Conservation (phyloP, 805 yeast genomes). For the Cyberlindnera nakhonratchasimensis region DNA sequence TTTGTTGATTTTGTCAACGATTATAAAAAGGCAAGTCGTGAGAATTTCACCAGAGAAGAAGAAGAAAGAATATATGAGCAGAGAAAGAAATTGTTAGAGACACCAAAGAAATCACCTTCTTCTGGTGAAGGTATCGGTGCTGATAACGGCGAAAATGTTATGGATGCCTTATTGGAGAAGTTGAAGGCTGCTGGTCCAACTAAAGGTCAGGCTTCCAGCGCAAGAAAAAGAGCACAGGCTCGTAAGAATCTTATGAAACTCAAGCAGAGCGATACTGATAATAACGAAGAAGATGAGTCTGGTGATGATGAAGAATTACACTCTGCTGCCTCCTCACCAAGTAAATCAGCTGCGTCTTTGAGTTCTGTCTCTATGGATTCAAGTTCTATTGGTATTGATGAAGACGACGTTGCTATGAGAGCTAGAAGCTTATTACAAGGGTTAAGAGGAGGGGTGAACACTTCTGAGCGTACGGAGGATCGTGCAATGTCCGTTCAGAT, state of each 20-base stretch:
- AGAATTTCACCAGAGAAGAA: constrained; percentile 65
- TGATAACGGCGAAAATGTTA: constrained; percentile 47
- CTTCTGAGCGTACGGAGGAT: constrained; percentile 28
- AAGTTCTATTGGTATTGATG: constrained; percentile 21
- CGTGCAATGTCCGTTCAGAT: constrained; percentile 39
- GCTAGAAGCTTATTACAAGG: constrained; percentile 65
- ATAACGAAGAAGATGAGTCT: constrained; percentile 13
- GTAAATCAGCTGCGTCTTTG: constrained; percentile 5
- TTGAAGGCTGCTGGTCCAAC: constrained; percentile 82
- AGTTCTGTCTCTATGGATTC: constrained; percentile 1
- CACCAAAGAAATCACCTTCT: constrained; percentile 23
- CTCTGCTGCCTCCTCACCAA: constrained; percentile 17
- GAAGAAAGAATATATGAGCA: constrained; percentile 62
- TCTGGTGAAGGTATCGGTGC: constrained; percentile 33
- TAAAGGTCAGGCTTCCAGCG: constrained; percentile 72
- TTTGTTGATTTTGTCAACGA: constrained; percentile 57
- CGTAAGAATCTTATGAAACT: constrained; percentile 54
- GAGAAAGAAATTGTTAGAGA: constrained; percentile 54
- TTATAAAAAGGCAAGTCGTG: constrained; percentile 61
- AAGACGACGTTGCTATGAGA: constrained; percentile 49
- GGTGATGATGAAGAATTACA: constrained; percentile 16
- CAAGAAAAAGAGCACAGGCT: constrained; percentile 75
- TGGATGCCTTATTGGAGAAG: constrained; percentile 85
- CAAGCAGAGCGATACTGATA: constrained; percentile 19
- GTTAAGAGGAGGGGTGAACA: constrained; percentile 37